These are phyloP conservation scores for Populus tremula DNA, from an alignment of 345 rosid species.

Conservation along the genomic window DNA sequence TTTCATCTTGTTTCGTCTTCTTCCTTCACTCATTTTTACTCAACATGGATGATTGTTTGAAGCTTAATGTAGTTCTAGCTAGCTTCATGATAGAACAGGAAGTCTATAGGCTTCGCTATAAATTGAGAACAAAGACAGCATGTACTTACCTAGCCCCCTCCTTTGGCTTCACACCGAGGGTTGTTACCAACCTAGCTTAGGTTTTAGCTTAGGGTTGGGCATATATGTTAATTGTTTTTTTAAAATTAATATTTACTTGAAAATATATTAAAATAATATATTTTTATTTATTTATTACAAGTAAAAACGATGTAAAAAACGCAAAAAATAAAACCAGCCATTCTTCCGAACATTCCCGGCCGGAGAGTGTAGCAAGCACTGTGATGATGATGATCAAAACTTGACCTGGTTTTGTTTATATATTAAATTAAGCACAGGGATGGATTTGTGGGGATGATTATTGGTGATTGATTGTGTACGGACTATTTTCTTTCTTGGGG, in stretches of 20 bases:
- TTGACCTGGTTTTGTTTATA: not conserved
- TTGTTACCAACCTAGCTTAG: not conserved
- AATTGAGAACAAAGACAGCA: not conserved
- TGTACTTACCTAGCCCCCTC: not conserved
- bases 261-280: too few relatives aligned
- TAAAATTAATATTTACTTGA: accelerated
- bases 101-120: not conserved
- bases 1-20: not conserved
- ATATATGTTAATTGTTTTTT: not conserved
- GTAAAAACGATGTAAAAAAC: too few relatives aligned
- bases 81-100: not conserved
- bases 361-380: not conserved
- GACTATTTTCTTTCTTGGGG: not conserved
- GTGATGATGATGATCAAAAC: not conserved
- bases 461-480: not conserved
- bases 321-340: too few relatives aligned
- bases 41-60: not conserved
- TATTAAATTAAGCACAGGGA: not conserved
- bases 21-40: not conserved
- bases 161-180: too few relatives aligned
- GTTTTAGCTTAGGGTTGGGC: not conserved
- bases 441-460: not conserved
- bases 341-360: too few relatives aligned
- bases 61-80: not conserved
- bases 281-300: too few relatives aligned